Conservation (phyloP, 495 filamentous ascomycete genomes). For the Astrothelium macrocarpum region DNA sequence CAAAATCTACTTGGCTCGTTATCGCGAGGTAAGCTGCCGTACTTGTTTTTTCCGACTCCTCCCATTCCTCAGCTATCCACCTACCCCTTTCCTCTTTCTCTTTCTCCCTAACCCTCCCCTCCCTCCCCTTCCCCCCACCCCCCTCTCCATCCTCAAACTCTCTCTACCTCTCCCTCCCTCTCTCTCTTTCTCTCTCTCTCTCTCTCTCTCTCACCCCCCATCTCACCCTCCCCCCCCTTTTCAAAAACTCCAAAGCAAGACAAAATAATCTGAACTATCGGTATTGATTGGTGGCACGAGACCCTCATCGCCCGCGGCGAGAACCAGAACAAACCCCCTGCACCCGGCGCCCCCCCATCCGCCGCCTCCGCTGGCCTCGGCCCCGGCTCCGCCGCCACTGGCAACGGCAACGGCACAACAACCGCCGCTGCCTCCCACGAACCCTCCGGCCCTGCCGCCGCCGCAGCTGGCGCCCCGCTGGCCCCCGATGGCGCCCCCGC, state of each 20-base stretch:
- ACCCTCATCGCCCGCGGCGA: constrained; percentile 31
- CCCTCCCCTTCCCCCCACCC: constrained; percentile 8
- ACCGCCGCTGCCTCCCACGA: background rate
- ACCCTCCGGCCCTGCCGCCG: background rate
- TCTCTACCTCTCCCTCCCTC: background rate
- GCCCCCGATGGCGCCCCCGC: background rate
- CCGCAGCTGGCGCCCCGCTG: background rate
- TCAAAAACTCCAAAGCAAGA: constrained; percentile 21
- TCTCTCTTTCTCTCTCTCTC: background rate
- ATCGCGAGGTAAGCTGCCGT: constrained; percentile 75
- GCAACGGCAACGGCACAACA: background rate
- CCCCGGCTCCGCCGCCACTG: constrained; percentile 16
- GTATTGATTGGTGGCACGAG: constrained; percentile 33
- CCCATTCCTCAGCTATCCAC: background rate
- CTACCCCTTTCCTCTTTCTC: constrained; percentile 6
- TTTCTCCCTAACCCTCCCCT: constrained; percentile 16
- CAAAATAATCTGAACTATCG: constrained; percentile 28
- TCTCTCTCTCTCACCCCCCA: background rate
- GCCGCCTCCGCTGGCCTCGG: constrained; percentile 16
- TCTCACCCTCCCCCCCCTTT: background rate
- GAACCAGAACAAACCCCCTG: constrained; percentile 25
- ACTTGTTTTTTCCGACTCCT: background rate
- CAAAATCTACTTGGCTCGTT: constrained; percentile 96
- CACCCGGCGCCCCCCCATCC: constrained; percentile 15
- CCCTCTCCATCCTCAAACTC: constrained; percentile 25